Conservation (phyloP, 2,329 filamentous ascomycete species). For the Claviceps pusilla region DNA sequence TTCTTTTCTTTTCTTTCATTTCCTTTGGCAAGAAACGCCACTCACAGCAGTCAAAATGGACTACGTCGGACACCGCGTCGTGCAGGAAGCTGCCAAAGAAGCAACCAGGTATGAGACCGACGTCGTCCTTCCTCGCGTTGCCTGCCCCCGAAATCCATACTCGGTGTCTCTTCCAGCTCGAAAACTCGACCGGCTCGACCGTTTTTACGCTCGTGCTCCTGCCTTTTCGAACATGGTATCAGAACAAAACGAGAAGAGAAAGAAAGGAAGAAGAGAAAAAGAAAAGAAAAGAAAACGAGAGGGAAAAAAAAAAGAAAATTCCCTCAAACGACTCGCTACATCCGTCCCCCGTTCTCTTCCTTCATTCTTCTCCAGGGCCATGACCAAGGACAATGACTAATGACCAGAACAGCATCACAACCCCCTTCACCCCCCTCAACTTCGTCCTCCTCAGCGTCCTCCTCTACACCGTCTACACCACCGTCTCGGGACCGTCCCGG, state of each 20-base stretch:
- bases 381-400: too few species aligned
- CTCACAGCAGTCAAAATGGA: slow-evolving; percentile 27
- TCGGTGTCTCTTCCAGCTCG: too few species aligned
- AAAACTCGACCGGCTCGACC: too few species aligned
- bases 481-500: slow-evolving; percentile 32
- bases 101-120: slow-evolving; percentile 19
- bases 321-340: background rate
- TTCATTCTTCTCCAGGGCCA: background rate
- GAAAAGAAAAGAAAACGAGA: too few species aligned
- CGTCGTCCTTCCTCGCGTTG: too few species aligned
- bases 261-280: too few species aligned
- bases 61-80: slow-evolving; percentile 41
- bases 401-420: slow-evolving; percentile 8
- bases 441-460: slow-evolving; percentile 40
- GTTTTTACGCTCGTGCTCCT: too few species aligned
- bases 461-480: slow-evolving; percentile 41
- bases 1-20: background rate
- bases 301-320: too few species aligned
- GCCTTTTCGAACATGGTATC: too few species aligned
- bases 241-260: too few species aligned
- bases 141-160: too few species aligned
- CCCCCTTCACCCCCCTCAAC: slow-evolving; percentile 48
- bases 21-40: background rate
- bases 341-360: background rate
- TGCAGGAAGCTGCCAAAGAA: slow-evolving; percentile 35